Base-by-base conservation (phyloP, 2,329 filamentous ascomycete species). In the Claviceps purpurea region DNA sequence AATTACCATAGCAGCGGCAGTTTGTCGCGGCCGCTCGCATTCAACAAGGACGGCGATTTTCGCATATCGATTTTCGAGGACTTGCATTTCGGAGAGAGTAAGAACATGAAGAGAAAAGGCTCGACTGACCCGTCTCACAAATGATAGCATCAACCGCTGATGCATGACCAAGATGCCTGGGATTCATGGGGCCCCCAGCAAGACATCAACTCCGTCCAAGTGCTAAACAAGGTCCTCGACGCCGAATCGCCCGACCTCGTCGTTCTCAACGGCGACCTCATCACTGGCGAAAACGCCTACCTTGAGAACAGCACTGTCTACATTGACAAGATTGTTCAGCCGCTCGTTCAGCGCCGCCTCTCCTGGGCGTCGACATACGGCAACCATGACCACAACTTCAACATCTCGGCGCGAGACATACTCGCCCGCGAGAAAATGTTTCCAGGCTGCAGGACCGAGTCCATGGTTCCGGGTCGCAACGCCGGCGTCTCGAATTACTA, bases 311-410 rank as follows among this genome's bases (percentile, higher is more conserved):
- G 61, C 51, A 81, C 77, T 0, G 58, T 65, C 6, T 82, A 84
- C 51, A 53, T 86, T 3, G 78, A 85, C 57, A 65, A 74, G 57
- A 73, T 84, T 10, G 77, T 84, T 1, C 65, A 60, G 1, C 82
- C 81, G 0, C 65, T 88, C 0, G 68, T 84, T 0, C 56, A 74
- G 3, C 73, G 75, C 16, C 69, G 70, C 7, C 60, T 84, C 0
- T 70, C 72, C 0, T 88, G 82, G 78, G 82, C 82, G 2, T 81
- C 79, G 0, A 82, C 82, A 0, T 87, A 87, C 56, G 84, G 84
- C 0, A 87, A 87, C 53, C 84, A 88, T 58, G 84, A 88, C 57
- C 73, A 75, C 47, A 67, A 77, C 39, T 76, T 70, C 60, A 83
- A 84, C 55, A 64, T 84, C 8, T 76, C 75, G 0, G 73, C 73